A percentile compares a stretch with the other conserved stretches of the same genome.
Conservation (phyloP, 345 rosid genomes). For the Laguncularia racemosa region DNA sequence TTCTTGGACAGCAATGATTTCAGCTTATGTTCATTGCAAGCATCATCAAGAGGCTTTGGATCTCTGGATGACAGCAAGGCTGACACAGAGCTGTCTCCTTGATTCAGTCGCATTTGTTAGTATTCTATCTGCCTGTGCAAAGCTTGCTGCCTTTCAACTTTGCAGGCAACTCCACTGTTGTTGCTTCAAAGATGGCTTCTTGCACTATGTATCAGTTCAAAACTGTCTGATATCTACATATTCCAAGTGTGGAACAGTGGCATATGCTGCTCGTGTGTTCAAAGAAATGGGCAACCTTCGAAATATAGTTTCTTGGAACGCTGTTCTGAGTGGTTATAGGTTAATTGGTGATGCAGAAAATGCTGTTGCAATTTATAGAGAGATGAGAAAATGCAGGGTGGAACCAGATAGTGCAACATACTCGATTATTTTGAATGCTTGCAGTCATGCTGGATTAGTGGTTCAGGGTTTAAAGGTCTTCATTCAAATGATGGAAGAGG, state of each 20-base stretch:
- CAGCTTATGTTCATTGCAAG: conserved; percentile 28
- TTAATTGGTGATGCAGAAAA: conserved; percentile 28
- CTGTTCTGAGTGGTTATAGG: conserved; percentile 32
- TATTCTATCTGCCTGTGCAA: conserved; percentile 23
- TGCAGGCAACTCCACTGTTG: conserved; percentile 35
- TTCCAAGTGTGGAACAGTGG: conserved; percentile 33
- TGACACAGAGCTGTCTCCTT: conserved; percentile 13
- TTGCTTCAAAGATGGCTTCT: conserved; percentile 20
- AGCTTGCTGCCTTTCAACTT: conserved; percentile 26
- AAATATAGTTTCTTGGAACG: conserved; percentile 40
- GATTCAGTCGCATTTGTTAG: conserved; percentile 27
- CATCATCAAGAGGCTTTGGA: conserved; percentile 28
- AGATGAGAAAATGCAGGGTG: conserved; percentile 28
- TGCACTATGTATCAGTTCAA: conserved; percentile 18
- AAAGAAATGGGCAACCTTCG: conserved; percentile 29
- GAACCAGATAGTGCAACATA: conserved; percentile 29
- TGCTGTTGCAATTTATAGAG: conserved; percentile 25
- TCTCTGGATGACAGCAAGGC: conserved; percentile 19
- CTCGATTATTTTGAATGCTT: conserved; percentile 30
- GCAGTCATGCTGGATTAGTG: conserved; percentile 35
- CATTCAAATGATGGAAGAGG: conserved; percentile 24
- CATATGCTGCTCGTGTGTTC: conserved; percentile 19
- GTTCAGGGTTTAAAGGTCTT: conserved; percentile 31
- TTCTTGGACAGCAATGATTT: conserved; percentile 44
- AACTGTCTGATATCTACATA: conserved; percentile 42